These are phyloP conservation scores for Talaromyces adpressus DNA, from an alignment of 495 filamentous ascomycete species.

Conservation along the genomic window DNA sequence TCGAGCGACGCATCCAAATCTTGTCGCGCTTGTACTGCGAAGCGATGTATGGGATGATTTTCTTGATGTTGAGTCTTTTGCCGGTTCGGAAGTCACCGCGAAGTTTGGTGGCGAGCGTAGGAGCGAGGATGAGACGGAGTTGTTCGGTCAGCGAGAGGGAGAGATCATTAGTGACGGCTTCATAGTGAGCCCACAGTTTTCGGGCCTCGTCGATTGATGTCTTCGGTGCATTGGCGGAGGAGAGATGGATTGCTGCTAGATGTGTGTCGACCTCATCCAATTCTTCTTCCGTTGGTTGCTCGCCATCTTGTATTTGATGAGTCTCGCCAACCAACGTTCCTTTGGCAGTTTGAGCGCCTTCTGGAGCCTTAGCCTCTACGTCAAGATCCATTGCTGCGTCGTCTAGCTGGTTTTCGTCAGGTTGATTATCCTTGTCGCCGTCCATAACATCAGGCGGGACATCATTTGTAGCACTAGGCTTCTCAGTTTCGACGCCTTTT, in stretches of 20 bases:
- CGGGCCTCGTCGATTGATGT: slow-evolving; percentile 57
- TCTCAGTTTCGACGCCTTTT: slow-evolving; percentile 71
- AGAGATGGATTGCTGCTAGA: slow-evolving; percentile 64
- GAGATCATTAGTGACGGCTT: slow-evolving; percentile 72
- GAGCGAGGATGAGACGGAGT: slow-evolving; percentile 88
- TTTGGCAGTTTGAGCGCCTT: slow-evolving; percentile 25
- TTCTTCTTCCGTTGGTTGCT: slow-evolving; percentile 50
- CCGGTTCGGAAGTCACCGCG: slow-evolving; percentile 96
- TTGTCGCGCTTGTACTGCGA: slow-evolving; percentile 97
- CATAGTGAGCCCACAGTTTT: slow-evolving; percentile 77
- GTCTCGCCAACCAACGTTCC: slow-evolving; percentile 12
- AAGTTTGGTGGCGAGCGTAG: slow-evolving; percentile 91
- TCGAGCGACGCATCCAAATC: slow-evolving; percentile 95
- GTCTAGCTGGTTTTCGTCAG: slow-evolving; percentile 41
- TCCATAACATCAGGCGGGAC: slow-evolving; percentile 53
- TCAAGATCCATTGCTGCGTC: slow-evolving; percentile 41
- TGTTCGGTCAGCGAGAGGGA: slow-evolving; percentile 87
- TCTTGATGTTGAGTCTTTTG: slow-evolving; percentile 96
- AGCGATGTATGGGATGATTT: slow-evolving; percentile 98
- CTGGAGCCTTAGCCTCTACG: slow-evolving; percentile 24
- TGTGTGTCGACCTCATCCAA: slow-evolving; percentile 66
- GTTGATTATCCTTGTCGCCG: slow-evolving; percentile 41
- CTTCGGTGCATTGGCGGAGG: slow-evolving; percentile 31
- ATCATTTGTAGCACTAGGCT: slow-evolving; percentile 45
- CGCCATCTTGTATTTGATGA: slow-evolving; percentile 30